Conservation (phyloP, 1,139 yeast species). For the Hanseniaspora uvarum region DNA sequence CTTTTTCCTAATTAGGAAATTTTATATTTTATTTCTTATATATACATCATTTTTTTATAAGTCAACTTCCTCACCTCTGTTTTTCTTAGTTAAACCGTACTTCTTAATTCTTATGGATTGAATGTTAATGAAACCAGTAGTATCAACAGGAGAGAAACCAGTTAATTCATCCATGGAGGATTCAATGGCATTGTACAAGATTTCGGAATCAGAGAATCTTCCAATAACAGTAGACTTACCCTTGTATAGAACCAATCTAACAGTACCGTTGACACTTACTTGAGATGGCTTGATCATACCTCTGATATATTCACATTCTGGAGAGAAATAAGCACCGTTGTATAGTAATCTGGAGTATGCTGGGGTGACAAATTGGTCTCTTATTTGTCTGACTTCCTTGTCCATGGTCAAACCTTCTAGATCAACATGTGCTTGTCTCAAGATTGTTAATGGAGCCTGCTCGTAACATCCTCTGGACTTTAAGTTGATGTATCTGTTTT, state of each 20-base stretch:
- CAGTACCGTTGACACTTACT: constrained; percentile 88
- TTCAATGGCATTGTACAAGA: constrained; percentile 93
- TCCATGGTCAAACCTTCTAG: constrained; percentile 93
- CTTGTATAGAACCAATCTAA: constrained; percentile 87
- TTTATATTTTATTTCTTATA: not conserved
- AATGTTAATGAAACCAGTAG: constrained; percentile 93
- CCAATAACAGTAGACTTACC: constrained; percentile 78
- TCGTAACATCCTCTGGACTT: constrained; percentile 99
- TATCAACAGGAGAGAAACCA: constrained; percentile 94
- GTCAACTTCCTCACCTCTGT: constrained; percentile 41
- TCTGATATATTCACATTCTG: constrained; percentile 94
- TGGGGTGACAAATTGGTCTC: constrained; percentile 93
- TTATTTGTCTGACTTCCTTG: constrained; percentile 92
- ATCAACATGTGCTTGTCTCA: constrained; percentile 90
- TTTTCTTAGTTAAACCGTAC: constrained; percentile 91
- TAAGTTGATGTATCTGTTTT: constrained; percentile 96
- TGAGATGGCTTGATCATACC: constrained; percentile 91
- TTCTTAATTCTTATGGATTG: constrained; percentile 97
- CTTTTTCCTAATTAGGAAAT: not conserved
- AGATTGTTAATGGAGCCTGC: constrained; percentile 93
- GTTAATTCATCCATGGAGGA: constrained; percentile 98
- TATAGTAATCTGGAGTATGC: constrained; percentile 80
- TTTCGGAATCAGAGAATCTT: constrained; percentile 89
- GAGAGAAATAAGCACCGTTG: constrained; percentile 96
- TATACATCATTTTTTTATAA: constrained; percentile 24